A percentile compares a stretch with the other conserved stretches of the same genome.
phyloP scores from a whole-genome alignment of 257 asterid genomes.

The Capsicum baccatum region DNA sequence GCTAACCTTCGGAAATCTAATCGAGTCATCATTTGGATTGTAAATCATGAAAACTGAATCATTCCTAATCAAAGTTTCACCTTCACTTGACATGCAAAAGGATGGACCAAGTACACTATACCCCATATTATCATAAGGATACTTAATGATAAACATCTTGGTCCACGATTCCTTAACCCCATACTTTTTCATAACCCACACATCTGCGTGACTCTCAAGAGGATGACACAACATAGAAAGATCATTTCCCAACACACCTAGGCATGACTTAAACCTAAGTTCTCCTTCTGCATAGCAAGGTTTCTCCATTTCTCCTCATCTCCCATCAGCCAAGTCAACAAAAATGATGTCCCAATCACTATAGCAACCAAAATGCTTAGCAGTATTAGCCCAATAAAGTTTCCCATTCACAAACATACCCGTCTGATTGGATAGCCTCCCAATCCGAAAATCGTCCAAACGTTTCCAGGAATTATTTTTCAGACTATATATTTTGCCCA shows the following conservation, averaged over 20 bases:
- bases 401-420: neutral
- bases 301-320: conserved; percentile 33
- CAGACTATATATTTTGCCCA: neutral
- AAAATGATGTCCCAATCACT: neutral
- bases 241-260: conserved; percentile 41
- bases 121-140: conserved; percentile 25
- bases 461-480: neutral
- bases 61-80: conserved; percentile 43
- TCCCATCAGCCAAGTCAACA: neutral
- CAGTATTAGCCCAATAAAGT: neutral
- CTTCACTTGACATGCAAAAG: conserved; percentile 43
- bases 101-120: neutral
- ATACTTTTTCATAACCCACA: conserved; percentile 59
- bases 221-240: conserved; percentile 44
- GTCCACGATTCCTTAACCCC: conserved; percentile 50
- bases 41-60: conserved; percentile 40
- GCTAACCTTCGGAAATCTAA: conserved; percentile 35
- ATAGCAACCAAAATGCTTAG: neutral
- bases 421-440: no score
- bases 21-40: conserved; percentile 37
- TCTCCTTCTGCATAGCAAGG: conserved; percentile 41
- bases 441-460: neutral
- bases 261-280: conserved; percentile 28
- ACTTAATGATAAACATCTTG: conserved; percentile 25
- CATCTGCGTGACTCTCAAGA: conserved; percentile 34